Base-by-base conservation (phyloP, 2,329 filamentous ascomycete genomes). In the Elsinoe perseae region DNA sequence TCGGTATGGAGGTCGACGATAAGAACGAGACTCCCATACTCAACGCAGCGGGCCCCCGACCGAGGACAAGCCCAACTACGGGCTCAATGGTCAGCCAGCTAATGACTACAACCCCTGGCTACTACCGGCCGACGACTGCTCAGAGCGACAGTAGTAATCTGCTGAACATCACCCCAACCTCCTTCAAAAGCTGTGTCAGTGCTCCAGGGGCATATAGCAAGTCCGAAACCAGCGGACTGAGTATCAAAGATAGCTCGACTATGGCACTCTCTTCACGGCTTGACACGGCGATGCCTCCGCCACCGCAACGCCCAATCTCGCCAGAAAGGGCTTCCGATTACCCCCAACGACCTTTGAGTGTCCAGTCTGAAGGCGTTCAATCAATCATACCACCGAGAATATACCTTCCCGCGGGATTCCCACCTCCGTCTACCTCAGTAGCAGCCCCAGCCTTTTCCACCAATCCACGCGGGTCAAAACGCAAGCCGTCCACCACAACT, bases 1-100 rank as follows among this genome's bases (percentile, higher is more conserved):
- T 53, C n/a, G 56, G 56, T 5, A 53, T 57, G 46, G 48, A 34
- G n/a, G n/a, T 50, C 6, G 57, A 44, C 18, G 43, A 48, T 25
- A 43, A 28, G 21, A 48, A 46, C 8, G 18, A 12, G 5, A n/a
- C n/a, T 3, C 16, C 56, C 4, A 38, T 28, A 14, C 27, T 25
- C 18, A 16, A 56, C 4, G 16, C 20, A 14, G 18, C 50, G 21
- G 27, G 28, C 5, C 7, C 20, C 16, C 56, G 50, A 18, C 48
- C 56, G 5, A 34, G 27, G 18, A 52, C 30, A 6, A 38, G 48
- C 10, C 44, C 44, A 2, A 21, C 25, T 5, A 30, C 16, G 6
- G 25, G 4, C 44, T 27, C 44, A 10, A 18, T 10, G 12, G 25
- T 12, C n/a, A 18, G 12, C 18, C n/a, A 18, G 1, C 18, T 32